Evolutionary conservation across 2,329 filamentous ascomycete genomes (phyloP).

Genomic region (Drechslera avenae): DNA sequence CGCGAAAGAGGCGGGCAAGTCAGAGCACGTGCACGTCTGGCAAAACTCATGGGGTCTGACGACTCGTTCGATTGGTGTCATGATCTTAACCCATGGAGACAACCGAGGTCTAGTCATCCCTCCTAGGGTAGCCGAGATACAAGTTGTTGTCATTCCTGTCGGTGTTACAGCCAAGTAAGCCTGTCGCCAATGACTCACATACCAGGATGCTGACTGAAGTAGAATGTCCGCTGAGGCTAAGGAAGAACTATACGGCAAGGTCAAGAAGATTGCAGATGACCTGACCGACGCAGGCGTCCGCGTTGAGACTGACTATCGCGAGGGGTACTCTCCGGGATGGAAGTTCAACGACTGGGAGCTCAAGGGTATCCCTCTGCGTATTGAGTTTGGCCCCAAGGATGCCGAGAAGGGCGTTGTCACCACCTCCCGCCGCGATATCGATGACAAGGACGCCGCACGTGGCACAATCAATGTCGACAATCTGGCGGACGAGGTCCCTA

Average conservation of each 20-base stretch:
- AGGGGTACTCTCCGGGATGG: constrained; percentile 89
- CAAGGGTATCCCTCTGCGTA: constrained; percentile 88
- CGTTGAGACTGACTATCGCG: constrained; percentile 79
- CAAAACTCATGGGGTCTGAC: constrained; percentile 99
- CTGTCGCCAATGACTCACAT: not conserved
- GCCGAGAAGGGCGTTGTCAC: constrained; percentile 83
- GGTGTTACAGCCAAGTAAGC: constrained; percentile 87
- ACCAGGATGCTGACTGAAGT: constrained; percentile 6
- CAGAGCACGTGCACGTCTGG: constrained; percentile 82
- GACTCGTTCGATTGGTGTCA: constrained; percentile 95
- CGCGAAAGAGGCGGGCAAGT: constrained; percentile 66
- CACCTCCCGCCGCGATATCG: constrained; percentile 83
- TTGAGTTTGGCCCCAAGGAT: constrained; percentile 97
- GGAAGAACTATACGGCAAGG: constrained; percentile 74
- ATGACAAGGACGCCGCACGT: constrained; percentile 66
- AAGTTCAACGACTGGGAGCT: constrained; percentile 99
- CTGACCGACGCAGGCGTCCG: constrained; percentile 78
- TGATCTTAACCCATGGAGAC: constrained; percentile 98
- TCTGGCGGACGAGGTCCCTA: constrained; percentile 73
- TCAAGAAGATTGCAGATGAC: constrained; percentile 70
- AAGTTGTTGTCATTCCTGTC: constrained; percentile 87
- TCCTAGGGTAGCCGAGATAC: constrained; percentile 83
- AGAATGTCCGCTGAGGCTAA: constrained; percentile 70
- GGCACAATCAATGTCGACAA: constrained; percentile 75
- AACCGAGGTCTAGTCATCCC: constrained; percentile 94